Evolutionary conservation across 116 monocot genomes (phyloP).

Genomic region (Papilionanthe hybrid): DNA sequence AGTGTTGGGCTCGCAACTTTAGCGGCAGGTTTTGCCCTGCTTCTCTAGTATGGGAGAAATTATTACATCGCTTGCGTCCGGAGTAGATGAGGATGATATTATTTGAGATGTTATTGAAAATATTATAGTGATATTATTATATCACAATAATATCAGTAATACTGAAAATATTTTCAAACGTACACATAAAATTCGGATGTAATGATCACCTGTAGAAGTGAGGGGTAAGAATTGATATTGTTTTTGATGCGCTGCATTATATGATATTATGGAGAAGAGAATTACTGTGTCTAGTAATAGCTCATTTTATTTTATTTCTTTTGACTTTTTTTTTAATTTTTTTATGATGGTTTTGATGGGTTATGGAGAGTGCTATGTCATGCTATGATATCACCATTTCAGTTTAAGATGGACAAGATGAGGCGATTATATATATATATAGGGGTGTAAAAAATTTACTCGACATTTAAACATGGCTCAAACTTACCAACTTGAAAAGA

Average conservation of each 20-base stretch:
- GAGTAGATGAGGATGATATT: too few relatives aligned
- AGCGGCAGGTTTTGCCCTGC: not conserved
- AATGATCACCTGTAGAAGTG: not conserved
- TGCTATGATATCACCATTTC: not conserved
- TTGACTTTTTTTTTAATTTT: not conserved
- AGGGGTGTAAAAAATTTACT: too few relatives aligned
- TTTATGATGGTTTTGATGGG: not conserved
- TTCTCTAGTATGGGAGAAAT: not conserved
- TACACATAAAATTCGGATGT: too few relatives aligned
- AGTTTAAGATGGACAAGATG: too few relatives aligned
- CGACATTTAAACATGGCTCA: too few relatives aligned
- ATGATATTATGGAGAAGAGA: not conserved
- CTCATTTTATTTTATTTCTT: not conserved
- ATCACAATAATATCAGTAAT: too few relatives aligned
- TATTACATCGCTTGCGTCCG: too few relatives aligned
- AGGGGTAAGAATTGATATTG: not conserved
- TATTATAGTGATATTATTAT: too few relatives aligned
- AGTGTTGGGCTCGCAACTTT: not conserved
- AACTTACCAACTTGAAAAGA: too few relatives aligned
- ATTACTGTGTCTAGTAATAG: not conserved
- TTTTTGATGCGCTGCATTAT: not conserved
- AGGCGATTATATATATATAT: too few relatives aligned
- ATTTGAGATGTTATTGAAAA: too few relatives aligned
- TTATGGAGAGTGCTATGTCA: not conserved
- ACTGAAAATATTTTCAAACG: too few relatives aligned